These are phyloP conservation scores for Fusarium sp. DNA, from an alignment of 2,329 filamentous ascomycete species.

Conservation along the genomic window DNA sequence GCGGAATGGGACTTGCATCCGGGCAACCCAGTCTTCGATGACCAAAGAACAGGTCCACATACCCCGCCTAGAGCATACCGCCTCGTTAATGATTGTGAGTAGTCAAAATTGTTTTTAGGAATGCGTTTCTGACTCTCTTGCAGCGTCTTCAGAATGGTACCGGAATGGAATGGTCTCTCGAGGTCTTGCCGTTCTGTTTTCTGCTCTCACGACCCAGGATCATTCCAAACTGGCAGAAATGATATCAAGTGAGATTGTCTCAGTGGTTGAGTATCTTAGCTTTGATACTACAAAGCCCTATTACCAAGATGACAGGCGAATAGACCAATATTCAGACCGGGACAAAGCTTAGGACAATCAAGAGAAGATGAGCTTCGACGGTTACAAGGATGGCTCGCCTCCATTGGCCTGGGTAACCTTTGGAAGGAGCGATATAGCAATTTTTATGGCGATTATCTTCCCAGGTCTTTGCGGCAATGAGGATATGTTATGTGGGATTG, in stretches of 20 bases:
- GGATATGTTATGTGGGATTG: constrained; percentile 19
- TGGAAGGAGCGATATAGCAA: constrained; percentile 8
- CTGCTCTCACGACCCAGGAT: background rate
- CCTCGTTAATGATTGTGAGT: background rate
- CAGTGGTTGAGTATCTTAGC: background rate
- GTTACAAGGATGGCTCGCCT: background rate
- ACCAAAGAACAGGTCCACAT: background rate
- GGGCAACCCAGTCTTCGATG: background rate
- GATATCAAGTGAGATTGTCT: background rate
- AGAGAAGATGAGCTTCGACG: background rate
- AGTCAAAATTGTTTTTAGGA: background rate
- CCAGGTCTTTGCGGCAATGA: background rate
- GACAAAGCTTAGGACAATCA: background rate
- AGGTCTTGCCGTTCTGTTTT: background rate
- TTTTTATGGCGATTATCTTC: background rate
- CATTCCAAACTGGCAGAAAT: background rate
- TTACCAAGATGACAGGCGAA: background rate
- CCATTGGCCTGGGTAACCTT: background rate
- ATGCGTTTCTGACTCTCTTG: background rate
- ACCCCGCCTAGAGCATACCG: background rate
- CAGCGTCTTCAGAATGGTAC: background rate
- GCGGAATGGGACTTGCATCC: constrained; percentile 2
- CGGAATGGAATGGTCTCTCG: background rate
- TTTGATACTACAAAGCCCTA: background rate
- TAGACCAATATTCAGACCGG: background rate